Evolutionary conservation across 1,139 yeast genomes (phyloP), one percentile per base, ranked within the genome.

Genomic region (Zygosaccharomyces sapae): DNA sequence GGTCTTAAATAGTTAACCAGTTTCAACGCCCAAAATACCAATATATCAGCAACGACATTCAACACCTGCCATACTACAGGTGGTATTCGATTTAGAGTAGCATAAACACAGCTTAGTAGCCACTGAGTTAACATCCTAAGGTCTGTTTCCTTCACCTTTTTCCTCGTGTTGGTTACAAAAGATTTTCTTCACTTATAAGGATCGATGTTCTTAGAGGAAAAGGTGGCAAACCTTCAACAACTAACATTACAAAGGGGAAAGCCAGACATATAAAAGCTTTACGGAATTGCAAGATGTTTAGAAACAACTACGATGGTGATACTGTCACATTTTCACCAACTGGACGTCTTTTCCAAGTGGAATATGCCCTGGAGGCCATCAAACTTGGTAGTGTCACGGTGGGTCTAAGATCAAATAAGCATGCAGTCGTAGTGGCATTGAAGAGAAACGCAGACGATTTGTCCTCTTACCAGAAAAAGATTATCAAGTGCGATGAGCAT

Each of bases 341-440:
- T 1, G 98, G 98, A 18, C 79, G 97, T 62, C 79, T 92, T 52
- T 92, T 92, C 73, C 98, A 92, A 70, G 86, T 78, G 30, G 99
- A 92, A 67, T 92, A 92, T 63, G 98, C 98, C 2, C 74, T 90
- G 52, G 98, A 92, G 65, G 97, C 98, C 13, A 92, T 92, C 69
- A 92, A 92, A 67, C 98, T 92, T 71, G 98, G 98, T 41, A 84
- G 95, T 57, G 97, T 97, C 2, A 92, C 97, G 10, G 97, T 90
- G 35, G 99, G 98, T 4, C 74, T 92, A 48, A 85, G 86, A 35
- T 88, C 97, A 40, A 80, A 83, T 58, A 80, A 79, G 45, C 86
- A 89, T 66, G 96, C 90, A 27, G 97, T 90, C 12, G 73, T 92
- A 59, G 97, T 88, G 45, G 97, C 96, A 20, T 74, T 92, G 61